These are phyloP conservation scores for Lepidium campestre DNA, from an alignment of 441 rosid species.

Conservation along the genomic window DNA sequence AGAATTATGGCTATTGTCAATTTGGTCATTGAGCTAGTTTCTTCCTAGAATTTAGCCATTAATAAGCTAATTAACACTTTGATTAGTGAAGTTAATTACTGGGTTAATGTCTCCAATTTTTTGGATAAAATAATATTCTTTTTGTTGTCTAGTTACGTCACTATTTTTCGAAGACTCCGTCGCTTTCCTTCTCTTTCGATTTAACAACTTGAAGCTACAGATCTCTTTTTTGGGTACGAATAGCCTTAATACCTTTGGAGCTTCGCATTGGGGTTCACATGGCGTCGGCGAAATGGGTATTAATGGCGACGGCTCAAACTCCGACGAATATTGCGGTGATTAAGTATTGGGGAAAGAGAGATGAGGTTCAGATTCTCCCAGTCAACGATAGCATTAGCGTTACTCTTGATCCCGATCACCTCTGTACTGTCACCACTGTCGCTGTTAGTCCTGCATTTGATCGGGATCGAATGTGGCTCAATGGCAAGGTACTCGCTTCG, in stretches of 20 bases:
- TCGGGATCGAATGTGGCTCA: conserved; percentile 96
- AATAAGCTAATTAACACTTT: no score
- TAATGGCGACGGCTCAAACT: conserved; percentile 76
- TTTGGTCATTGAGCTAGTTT: no score
- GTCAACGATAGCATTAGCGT: conserved; percentile 87
- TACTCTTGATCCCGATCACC: conserved; percentile 91
- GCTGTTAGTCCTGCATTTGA: conserved; percentile 78
- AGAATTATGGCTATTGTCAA: no score
- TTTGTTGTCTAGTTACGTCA: background rate
- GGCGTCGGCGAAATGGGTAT: conserved; percentile 61
- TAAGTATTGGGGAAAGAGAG: conserved; percentile 95
- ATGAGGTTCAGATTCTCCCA: conserved; percentile 79
- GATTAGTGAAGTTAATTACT: background rate
- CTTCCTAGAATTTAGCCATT: no score
- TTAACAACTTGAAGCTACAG: conserved; percentile 10
- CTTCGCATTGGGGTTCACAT: conserved; percentile 1
- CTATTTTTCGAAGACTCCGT: conserved; percentile 22
- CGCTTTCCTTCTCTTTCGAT: background rate
- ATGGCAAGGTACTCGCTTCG: conserved; percentile 59
- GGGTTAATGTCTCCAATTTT: background rate
- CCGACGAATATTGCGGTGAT: conserved; percentile 95
- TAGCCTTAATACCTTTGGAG: background rate
- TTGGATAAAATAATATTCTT: background rate
- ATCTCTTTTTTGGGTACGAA: background rate
- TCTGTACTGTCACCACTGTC: conserved; percentile 89